phyloP scores from a whole-genome alignment of 352 stramenopile genomes.

The Discostella stelligera region DNA sequence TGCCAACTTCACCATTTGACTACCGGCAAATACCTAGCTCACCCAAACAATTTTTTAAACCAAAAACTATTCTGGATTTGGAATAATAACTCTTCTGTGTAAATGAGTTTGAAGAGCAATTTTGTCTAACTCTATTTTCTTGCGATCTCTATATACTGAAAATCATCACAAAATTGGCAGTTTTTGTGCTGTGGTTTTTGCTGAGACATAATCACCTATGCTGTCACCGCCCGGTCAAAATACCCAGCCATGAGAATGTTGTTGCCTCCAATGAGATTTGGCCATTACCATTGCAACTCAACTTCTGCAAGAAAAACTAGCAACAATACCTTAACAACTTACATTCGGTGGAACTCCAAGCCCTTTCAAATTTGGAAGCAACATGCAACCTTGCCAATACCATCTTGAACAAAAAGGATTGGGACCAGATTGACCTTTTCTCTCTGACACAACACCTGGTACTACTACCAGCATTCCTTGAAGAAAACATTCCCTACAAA shows the following conservation, averaged over 20 bases:
- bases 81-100: too few species aligned
- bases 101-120: too few species aligned
- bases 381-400: background rate
- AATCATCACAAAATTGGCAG: too few species aligned
- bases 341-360: constrained; percentile 15
- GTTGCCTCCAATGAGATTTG: background rate
- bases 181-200: too few species aligned
- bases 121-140: too few species aligned
- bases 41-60: too few species aligned
- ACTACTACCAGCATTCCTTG: background rate
- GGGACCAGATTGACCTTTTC: background rate
- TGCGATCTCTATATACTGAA: too few species aligned
- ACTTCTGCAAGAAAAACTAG: constrained; percentile 9
- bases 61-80: too few species aligned
- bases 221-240: background rate
- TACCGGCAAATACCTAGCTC: too few species aligned
- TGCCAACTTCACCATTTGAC: too few species aligned
- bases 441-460: background rate
- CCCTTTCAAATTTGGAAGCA: constrained; percentile 6
- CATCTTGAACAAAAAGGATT: background rate
- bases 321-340: background rate
- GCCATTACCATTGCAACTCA: constrained; percentile 17
- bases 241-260: constrained; percentile 6
- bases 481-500: background rate
- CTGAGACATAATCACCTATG: constrained; percentile 15